Conservation (phyloP, 2,329 filamentous ascomycete species). For the Botrytis porri region DNA sequence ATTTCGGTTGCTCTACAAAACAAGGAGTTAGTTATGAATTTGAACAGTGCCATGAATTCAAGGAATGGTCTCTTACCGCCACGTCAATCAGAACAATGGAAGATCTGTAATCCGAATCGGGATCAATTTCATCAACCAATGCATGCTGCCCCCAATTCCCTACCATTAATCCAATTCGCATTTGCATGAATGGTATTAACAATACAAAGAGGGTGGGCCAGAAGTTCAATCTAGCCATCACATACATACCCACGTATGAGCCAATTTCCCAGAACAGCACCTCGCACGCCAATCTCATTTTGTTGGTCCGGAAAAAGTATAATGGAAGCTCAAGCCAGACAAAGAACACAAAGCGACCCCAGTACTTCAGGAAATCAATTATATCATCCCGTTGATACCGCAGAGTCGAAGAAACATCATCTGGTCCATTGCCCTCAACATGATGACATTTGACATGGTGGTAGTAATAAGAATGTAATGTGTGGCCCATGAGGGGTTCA, state of each 20-base stretch:
- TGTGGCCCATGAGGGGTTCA: conserved; percentile 77
- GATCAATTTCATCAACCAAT: conserved; percentile 71
- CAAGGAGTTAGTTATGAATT: conserved; percentile 20
- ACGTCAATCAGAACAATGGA: conserved; percentile 80
- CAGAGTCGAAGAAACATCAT: conserved; percentile 73
- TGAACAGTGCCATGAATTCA: not conserved
- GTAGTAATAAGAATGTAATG: conserved; percentile 82
- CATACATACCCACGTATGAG: conserved; percentile 55
- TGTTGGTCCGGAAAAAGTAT: conserved; percentile 68
- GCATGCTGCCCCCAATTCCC: conserved; percentile 86
- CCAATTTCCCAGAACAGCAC: conserved; percentile 59
- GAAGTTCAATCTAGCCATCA: conserved; percentile 50
- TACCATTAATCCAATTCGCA: conserved; percentile 72
- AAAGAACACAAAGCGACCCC: conserved; percentile 70
- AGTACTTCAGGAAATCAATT: conserved; percentile 66
- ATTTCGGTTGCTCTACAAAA: conserved; percentile 67
- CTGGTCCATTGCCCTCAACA: conserved; percentile 74
- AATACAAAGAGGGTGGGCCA: conserved; percentile 57
- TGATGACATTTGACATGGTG: conserved; percentile 87
- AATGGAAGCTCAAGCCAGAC: conserved; percentile 72
- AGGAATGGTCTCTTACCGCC: conserved; percentile 52
- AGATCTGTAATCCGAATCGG: conserved; percentile 73
- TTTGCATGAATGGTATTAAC: conserved; percentile 61
- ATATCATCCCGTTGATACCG: conserved; percentile 70
- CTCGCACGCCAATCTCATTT: conserved; percentile 52